phyloP scores from a whole-genome alignment of 2,329 filamentous ascomycete genomes.

The Penicillium sp. region DNA sequence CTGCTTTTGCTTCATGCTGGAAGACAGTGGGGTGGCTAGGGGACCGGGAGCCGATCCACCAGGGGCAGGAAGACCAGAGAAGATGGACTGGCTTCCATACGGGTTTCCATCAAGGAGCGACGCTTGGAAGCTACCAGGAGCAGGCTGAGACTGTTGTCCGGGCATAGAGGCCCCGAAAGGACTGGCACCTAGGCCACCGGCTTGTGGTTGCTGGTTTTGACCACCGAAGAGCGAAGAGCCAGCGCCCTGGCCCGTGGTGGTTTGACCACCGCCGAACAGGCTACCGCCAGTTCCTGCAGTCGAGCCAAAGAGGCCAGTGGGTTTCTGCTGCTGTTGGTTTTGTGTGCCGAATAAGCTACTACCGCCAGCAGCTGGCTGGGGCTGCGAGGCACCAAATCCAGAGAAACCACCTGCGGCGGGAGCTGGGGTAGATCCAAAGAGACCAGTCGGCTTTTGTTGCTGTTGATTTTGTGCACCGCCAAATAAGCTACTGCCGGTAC shows the following conservation, averaged over 20 bases:
- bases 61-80: conserved; percentile 67
- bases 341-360: conserved; percentile 45
- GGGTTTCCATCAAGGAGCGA: conserved; percentile 82
- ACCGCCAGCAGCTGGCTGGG: conserved; percentile 36
- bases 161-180: conserved; percentile 56
- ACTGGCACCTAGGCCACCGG: conserved; percentile 37
- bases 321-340: conserved; percentile 55
- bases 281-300: conserved; percentile 43
- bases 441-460: conserved; percentile 22
- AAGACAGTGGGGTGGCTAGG: conserved; percentile 82
- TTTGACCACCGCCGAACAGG: conserved; percentile 48
- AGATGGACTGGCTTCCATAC: conserved; percentile 84
- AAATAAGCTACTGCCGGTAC: conserved; percentile 47
- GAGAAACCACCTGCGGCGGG: conserved; percentile 30
- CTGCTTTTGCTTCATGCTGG: conserved; percentile 72
- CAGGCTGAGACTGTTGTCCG: conserved; percentile 46
- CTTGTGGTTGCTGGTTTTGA: conserved; percentile 35
- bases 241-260: conserved; percentile 24
- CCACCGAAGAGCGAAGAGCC: conserved; percentile 59
- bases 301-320: conserved; percentile 53
- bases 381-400: conserved; percentile 46
- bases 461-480: conserved; percentile 35
- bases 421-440: conserved; percentile 25
- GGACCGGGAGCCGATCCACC: conserved; percentile 73
- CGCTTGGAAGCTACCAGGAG: conserved; percentile 60